Conservation (phyloP, 371 early-diverging fungal species). For the Parasitella parasitica region DNA sequence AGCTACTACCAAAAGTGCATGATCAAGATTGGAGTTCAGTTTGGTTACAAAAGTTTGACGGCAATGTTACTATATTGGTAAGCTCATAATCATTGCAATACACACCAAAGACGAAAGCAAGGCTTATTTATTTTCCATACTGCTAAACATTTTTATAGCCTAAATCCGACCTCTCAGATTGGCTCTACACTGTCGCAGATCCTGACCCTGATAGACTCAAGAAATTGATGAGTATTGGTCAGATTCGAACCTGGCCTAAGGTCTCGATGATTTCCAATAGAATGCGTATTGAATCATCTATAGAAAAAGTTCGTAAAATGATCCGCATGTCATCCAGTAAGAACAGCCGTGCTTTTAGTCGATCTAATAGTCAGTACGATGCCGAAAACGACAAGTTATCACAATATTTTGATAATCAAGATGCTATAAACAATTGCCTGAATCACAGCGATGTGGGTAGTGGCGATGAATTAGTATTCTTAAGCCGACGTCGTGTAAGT, state of each 20-base stretch:
- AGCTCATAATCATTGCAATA: not conserved
- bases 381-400: slow-evolving; percentile 1
- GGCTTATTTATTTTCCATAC: not conserved
- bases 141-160: slow-evolving; percentile 52
- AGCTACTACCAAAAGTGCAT: slow-evolving; percentile 73
- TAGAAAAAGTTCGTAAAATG: slow-evolving; percentile 41
- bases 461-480: slow-evolving; percentile 35
- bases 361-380: not conserved
- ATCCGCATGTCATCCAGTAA: slow-evolving; percentile 10
- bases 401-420: not conserved
- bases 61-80: slow-evolving; percentile 82
- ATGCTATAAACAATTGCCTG: not conserved
- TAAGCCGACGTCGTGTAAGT: slow-evolving; percentile 35
- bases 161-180: slow-evolving; percentile 62
- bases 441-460: slow-evolving; percentile 34
- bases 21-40: slow-evolving; percentile 81
- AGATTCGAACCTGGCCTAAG: slow-evolving; percentile 76
- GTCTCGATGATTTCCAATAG: slow-evolving; percentile 80
- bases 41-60: slow-evolving; percentile 89
- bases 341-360: not conserved
- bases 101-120: not conserved
- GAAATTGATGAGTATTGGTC: slow-evolving; percentile 62
- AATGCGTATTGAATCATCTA: slow-evolving; percentile 71
- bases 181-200: slow-evolving; percentile 68
- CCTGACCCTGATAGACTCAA: slow-evolving; percentile 64